Base-by-base conservation (phyloP, 2,329 filamentous ascomycete genomes). In the Cadophora gregata region DNA sequence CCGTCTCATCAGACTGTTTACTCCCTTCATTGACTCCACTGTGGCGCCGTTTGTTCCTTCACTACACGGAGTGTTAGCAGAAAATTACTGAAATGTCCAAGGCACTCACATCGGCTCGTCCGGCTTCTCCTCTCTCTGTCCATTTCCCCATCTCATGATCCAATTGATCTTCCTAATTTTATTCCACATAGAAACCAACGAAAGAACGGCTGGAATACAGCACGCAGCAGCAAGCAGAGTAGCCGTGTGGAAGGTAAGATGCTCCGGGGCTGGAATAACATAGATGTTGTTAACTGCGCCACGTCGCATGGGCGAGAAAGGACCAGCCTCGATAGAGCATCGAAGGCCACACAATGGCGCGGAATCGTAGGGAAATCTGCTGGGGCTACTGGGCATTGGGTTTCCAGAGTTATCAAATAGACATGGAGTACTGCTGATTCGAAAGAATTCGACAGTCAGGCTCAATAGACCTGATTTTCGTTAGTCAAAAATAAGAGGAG, bases 161-260 rank as follows among this genome's bases (percentile, higher is more conserved):
- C 86, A 88, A 66, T 89, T 89, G 59, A 84, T 82, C 67, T 89
- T 83, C 1, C 89, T 75, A 4, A 91, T 89, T 71, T 88, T 89
- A 69, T 86, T 85, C 84, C 85, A 87, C 77, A 87, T 90, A 0
- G 84, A 87, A 0, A 86, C 79, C 9, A 90, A 77, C 9, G 86
- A 88, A 0, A 91, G 77, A 10, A 90, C 83, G 1, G 88, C 86
- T 0, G 88, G 87, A 2, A 91, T 84, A 66, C 87, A 90, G 67
- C 87, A 90, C 1, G 85, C 89, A 1, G 88, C 87, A 0, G 86
- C 83, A 1, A 91, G 78, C 1, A 91, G 81, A 9, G 85, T 89
- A 0, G 81, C 86, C 0, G 86, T 82, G 56, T 84, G 83, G 72
- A 90, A 90, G 0, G 83, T 85, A 27, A 91, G 78, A 12, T 75